Evolutionary conservation across 495 filamentous ascomycete genomes (phyloP).

Genomic region (Hyaloscypha variabilis): DNA sequence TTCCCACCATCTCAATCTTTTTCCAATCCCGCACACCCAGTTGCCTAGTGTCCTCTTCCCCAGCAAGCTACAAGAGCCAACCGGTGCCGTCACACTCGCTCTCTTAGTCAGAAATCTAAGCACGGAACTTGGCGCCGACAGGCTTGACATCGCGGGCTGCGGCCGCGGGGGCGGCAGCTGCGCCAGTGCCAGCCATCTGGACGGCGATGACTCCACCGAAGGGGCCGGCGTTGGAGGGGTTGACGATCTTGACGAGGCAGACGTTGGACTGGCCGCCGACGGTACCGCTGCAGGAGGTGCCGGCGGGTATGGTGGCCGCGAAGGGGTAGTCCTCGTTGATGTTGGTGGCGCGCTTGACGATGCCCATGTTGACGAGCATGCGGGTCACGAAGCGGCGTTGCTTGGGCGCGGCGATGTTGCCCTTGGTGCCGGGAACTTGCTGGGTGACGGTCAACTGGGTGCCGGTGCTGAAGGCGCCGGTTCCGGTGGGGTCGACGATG

Average conservation of each 20-base stretch:
- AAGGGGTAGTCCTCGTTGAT: constrained; percentile 41
- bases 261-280: constrained; percentile 34
- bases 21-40: background rate
- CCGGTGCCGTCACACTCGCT: background rate
- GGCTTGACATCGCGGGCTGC: constrained; percentile 3
- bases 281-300: constrained; percentile 38
- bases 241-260: constrained; percentile 44
- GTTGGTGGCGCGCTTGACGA: constrained; percentile 37
- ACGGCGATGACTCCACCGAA: constrained; percentile 44
- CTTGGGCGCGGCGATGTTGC: constrained; percentile 35
- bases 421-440: constrained; percentile 35
- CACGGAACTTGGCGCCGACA: constrained; percentile 29
- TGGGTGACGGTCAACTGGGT: constrained; percentile 28
- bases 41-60: background rate
- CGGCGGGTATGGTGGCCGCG: constrained; percentile 36
- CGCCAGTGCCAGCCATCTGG: constrained; percentile 34
- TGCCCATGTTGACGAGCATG: constrained; percentile 29
- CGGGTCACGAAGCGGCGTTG: constrained; percentile 31
- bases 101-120: constrained; percentile 12
- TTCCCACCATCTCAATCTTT: constrained; percentile 8
- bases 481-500: constrained; percentile 40
- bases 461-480: constrained; percentile 36
- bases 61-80: background rate
- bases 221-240: constrained; percentile 38
- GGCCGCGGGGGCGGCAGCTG: constrained; percentile 3